A percentile compares a stretch with the other conserved stretches of the same genome.
These are phyloP conservation scores for Sordaria brevicollis DNA, from an alignment of 495 filamentous ascomycete genomes.

Conservation along the genomic window DNA sequence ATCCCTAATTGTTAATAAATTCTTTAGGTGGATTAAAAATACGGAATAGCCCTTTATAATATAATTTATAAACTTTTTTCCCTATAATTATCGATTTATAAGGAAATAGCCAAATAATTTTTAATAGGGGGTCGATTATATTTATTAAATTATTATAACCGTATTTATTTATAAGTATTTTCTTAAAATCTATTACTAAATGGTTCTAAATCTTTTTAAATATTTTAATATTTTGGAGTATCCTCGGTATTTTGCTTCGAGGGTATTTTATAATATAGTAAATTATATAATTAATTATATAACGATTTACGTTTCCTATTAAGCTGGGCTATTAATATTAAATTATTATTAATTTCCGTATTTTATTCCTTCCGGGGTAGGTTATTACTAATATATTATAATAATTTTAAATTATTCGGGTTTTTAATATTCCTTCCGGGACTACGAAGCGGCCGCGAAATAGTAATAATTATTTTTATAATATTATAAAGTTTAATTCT, in stretches of 20 bases:
- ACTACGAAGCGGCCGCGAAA: too few relatives aligned
- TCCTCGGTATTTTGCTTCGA: too few relatives aligned
- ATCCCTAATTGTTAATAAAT: neutral
- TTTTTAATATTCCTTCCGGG: too few relatives aligned
- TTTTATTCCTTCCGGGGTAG: conserved; percentile 1
- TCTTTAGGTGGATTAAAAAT: neutral
- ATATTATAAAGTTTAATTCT: too few relatives aligned
- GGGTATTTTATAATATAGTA: neutral
- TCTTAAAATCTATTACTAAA: conserved; percentile 3
- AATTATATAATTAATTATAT: neutral
- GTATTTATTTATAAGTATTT: neutral
- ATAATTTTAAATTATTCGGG: neutral
- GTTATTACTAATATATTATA: neutral
- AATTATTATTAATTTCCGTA: neutral
- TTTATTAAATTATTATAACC: neutral
- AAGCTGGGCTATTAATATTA: neutral
- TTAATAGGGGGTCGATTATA: too few relatives aligned
- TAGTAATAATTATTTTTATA: too few relatives aligned
- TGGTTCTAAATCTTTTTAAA: neutral
- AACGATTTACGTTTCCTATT: too few relatives aligned
- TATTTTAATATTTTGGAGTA: neutral
- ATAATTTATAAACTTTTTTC: too few relatives aligned
- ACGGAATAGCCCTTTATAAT: neutral
- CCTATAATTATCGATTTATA: too few relatives aligned
- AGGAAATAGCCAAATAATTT: too few relatives aligned